Evolutionary conservation across 306 rosid species (phyloP), one percentile per base, ranked within the genome.

Genomic region (Betula pendula): DNA sequence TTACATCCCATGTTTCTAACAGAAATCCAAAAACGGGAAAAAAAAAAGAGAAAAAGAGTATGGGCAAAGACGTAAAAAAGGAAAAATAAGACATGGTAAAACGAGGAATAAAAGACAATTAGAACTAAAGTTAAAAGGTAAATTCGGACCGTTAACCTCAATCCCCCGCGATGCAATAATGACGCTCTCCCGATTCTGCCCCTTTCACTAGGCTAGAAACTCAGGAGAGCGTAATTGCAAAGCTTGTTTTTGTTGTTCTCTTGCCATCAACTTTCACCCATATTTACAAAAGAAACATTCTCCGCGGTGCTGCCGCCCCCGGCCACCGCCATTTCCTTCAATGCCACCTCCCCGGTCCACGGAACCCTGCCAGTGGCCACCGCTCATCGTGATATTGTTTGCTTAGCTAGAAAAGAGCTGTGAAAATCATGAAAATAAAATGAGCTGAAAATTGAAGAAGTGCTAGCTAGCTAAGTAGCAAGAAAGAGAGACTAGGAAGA

Each of bases 81-180:
- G 49, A 27, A 76, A 55, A 68, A 73, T 47, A 1, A 73, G 33
- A 68, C 27, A 44, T 63, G 77, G 76, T 80, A 71, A 80, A 87
- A 66, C 50, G 50, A 33, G 80, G 38, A 45, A 79, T 5, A 65
- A 80, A 81, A 42, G 7, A 63, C 24, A 74, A 85, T 59, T 55
- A 45, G 59, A 71, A 33, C 43, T 49, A 67, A 42, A 56, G 80
- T 81, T 68, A 79, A 79, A 29, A 81, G 87, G 81, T 83, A 84
- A 84, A 86, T 79, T 95, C 98, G 98, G 98, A 95, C 98, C 98
- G 95, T 89, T 89, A 88, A 92, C 97, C 98, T 95, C 97, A 85
- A 95, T 95, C 92, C 98, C 98, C 98, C 97, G 93, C 97, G 49
- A 79, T 89, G 98, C 98, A 95, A 92, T 74, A 82, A 87, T 88